Conservation (phyloP, 2,329 filamentous ascomycete genomes). For the Curvularia verruculosa region DNA sequence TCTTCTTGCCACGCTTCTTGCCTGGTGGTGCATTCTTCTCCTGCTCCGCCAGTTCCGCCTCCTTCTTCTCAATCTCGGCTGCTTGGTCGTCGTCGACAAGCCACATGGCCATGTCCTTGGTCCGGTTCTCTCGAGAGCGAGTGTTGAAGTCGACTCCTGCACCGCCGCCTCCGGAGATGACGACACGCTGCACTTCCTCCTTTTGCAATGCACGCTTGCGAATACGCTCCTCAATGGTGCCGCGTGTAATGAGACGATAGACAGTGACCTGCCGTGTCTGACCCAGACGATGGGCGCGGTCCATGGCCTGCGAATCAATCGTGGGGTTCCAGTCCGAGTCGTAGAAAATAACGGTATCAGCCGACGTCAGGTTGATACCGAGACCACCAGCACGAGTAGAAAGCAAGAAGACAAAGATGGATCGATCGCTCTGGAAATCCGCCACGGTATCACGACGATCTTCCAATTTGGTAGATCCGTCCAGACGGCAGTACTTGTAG, state of each 20-base stretch:
- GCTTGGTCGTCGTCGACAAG: constrained; percentile 96
- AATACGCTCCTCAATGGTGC: constrained; percentile 97
- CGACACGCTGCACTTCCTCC: constrained; percentile 96
- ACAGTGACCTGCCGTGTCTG: constrained; percentile 96
- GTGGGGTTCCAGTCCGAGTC: constrained; percentile 99
- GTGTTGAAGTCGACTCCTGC: constrained; percentile 97
- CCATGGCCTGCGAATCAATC: constrained; percentile 98
- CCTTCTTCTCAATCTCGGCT: constrained; percentile 89
- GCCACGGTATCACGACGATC: constrained; percentile 95
- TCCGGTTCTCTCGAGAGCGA: constrained; percentile 85
- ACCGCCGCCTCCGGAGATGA: constrained; percentile 84
- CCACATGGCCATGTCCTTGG: constrained; percentile 99
- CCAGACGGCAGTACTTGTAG: constrained; percentile 96
- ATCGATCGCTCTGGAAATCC: constrained; percentile 92
- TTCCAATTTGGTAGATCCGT: constrained; percentile 96
- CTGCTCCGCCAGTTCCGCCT: constrained; percentile 78
- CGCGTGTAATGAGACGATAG: constrained; percentile 94
- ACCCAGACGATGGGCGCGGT: constrained; percentile 94
- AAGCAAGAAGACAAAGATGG: constrained; percentile 96
- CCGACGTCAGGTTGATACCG: constrained; percentile 95
- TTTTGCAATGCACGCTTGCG: constrained; percentile 96
- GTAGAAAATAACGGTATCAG: constrained; percentile 99
- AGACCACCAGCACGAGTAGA: constrained; percentile 96
- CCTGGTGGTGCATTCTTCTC: constrained; percentile 58
- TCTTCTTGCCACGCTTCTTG: constrained; percentile 67